Percentiles rank a stretch among this genome's conserved stretches.
Conservation (phyloP, 345 rosid genomes). For the Gossypium anomalum region DNA sequence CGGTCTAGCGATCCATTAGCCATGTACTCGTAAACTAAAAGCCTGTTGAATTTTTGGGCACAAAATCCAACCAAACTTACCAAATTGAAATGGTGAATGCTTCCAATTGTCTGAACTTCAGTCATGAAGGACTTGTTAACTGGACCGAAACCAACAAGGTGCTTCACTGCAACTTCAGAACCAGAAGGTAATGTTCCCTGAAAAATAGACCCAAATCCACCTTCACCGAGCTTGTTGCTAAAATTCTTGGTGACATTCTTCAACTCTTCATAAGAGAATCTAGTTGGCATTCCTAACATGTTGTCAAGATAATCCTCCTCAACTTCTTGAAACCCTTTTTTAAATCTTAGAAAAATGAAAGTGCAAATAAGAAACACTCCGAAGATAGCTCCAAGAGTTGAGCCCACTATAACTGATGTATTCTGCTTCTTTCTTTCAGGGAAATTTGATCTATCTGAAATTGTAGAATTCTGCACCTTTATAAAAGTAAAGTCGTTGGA, state of each 20-base stretch:
- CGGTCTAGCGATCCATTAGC: neutral
- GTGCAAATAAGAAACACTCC: neutral
- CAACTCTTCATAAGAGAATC: neutral
- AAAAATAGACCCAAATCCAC: neutral
- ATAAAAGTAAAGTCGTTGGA: neutral
- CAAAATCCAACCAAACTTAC: neutral
- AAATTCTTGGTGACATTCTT: neutral
- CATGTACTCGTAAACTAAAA: neutral
- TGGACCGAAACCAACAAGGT: neutral
- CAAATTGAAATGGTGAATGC: neutral
- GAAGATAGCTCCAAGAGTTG: neutral
- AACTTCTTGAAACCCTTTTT: neutral
- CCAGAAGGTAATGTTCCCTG: neutral
- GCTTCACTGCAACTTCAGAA: neutral
- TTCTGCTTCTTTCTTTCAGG: neutral
- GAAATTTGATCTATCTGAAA: neutral
- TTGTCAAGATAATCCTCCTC: neutral
- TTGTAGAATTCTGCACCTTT: neutral
- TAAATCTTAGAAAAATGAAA: neutral
- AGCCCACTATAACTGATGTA: neutral
- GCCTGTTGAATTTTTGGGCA: neutral
- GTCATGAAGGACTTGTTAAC: neutral
- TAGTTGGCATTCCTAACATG: neutral
- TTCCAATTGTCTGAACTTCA: neutral
- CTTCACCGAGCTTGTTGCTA: neutral